Percentiles rank a stretch among this genome's conserved stretches.
These are phyloP conservation scores for Tetracentron sinense DNA, from an alignment of 164 flowering plant genomes.

Conservation along the genomic window DNA sequence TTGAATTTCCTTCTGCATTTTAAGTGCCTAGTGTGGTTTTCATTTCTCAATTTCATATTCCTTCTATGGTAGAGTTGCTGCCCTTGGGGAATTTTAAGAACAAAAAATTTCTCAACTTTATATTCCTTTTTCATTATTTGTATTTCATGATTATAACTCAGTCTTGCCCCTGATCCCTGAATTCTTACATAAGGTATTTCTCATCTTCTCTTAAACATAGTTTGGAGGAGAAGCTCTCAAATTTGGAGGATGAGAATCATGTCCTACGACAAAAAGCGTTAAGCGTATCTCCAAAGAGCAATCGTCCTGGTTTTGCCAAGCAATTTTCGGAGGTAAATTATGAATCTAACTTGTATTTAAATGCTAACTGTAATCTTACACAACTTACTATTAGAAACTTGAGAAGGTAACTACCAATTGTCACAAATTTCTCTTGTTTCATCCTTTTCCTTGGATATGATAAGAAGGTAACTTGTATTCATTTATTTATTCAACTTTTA, in stretches of 20 bases:
- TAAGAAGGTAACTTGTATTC: neutral
- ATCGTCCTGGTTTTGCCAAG: conserved; percentile 45
- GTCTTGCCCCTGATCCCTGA: neutral
- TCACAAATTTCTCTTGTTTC: neutral
- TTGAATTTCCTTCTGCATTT: neutral
- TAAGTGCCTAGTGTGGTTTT: neutral
- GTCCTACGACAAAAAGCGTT: conserved; percentile 75
- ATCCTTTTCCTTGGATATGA: neutral
- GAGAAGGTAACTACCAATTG: neutral
- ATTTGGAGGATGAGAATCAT: conserved; percentile 78
- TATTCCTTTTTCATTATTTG: neutral
- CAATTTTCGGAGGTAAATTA: conserved; percentile 54
- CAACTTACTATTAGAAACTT: neutral
- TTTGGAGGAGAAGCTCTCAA: conserved; percentile 76
- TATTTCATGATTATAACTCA: neutral
- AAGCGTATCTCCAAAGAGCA: conserved; percentile 50
- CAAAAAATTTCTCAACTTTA: no score
- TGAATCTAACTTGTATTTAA: neutral
- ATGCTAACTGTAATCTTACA: neutral
- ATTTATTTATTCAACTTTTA: neutral
- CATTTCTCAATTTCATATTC: no score
- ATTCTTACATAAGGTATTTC: conserved; percentile 5
- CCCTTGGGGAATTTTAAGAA: no score
- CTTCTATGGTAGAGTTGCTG: no score
- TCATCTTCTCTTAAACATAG: conserved; percentile 31